These are phyloP conservation scores for Lasiosphaeria hispida DNA, from an alignment of 495 filamentous ascomycete genomes.

Conservation along the genomic window DNA sequence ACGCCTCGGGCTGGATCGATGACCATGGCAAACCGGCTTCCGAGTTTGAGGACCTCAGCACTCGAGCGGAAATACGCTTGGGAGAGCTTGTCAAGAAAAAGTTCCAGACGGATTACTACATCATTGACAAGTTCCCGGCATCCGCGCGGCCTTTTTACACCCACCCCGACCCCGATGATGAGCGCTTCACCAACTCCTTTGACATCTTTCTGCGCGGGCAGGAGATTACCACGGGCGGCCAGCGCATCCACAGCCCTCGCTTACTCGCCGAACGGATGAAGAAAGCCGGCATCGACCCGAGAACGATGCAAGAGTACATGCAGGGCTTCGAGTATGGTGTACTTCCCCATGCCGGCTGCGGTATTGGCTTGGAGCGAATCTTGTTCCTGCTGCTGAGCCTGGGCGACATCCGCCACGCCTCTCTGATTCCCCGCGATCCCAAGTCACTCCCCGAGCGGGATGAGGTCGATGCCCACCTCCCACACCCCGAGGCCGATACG, in stretches of 20 bases:
- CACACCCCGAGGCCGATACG: conserved; percentile 78
- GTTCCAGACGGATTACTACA: conserved; percentile 87
- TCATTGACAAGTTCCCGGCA: conserved; percentile 89
- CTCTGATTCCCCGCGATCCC: conserved; percentile 81
- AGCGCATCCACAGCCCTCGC: conserved; percentile 80
- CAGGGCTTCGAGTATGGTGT: conserved; percentile 84
- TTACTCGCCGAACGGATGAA: conserved; percentile 77
- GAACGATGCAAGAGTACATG: conserved; percentile 80
- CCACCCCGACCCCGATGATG: conserved; percentile 79
- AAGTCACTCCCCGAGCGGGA: conserved; percentile 66
- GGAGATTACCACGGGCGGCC: conserved; percentile 87
- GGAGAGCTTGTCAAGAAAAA: conserved; percentile 81
- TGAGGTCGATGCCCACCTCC: conserved; percentile 47
- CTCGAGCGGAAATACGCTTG: conserved; percentile 82
- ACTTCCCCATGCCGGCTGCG: conserved; percentile 86
- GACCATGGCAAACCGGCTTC: conserved; percentile 69
- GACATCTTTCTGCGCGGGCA: conserved; percentile 95
- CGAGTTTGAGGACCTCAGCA: conserved; percentile 74
- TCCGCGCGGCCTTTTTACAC: conserved; percentile 88
- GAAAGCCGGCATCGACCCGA: conserved; percentile 68
- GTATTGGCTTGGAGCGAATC: conserved; percentile 84
- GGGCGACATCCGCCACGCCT: conserved; percentile 85
- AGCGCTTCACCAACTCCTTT: conserved; percentile 80
- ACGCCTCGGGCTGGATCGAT: conserved; percentile 73
- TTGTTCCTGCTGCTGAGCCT: conserved; percentile 80